Conservation (phyloP, 164 flowering plant genomes). For the Umbilicus rupestris region DNA sequence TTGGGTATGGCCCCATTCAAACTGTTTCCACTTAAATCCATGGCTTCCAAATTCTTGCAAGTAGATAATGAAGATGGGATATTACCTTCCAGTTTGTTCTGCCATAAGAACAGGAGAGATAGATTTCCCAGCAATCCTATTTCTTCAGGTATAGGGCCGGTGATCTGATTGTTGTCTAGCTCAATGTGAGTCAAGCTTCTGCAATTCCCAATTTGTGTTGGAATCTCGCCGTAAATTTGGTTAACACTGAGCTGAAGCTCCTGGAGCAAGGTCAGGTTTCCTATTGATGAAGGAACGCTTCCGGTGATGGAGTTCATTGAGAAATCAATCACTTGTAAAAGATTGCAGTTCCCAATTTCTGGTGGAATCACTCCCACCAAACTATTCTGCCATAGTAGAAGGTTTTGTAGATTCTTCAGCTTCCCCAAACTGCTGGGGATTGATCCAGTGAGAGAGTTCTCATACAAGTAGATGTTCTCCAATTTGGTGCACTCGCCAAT, state of each 20-base stretch:
- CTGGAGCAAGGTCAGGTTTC: constrained; percentile 39
- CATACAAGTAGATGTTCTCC: constrained; percentile 55
- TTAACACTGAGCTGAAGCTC: constrained; percentile 67
- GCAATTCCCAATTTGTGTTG: constrained; percentile 41
- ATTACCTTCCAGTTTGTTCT: constrained; percentile 53
- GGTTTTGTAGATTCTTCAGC: constrained; percentile 36
- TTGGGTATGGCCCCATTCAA: constrained; percentile 54
- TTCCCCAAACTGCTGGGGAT: constrained; percentile 44
- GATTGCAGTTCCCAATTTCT: constrained; percentile 51
- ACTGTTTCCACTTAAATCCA: constrained; percentile 58
- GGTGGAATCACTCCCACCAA: constrained; percentile 57
- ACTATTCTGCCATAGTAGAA: constrained; percentile 66
- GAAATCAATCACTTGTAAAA: constrained; percentile 38
- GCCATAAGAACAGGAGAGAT: constrained; percentile 57
- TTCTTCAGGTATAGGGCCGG: constrained; percentile 54
- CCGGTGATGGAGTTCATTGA: constrained; percentile 71
- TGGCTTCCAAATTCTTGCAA: constrained; percentile 46
- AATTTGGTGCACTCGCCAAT: constrained; percentile 56
- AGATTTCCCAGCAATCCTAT: constrained; percentile 44
- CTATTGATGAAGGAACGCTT: constrained; percentile 41
- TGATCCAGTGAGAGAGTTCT: constrained; percentile 59
- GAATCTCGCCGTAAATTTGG: constrained; percentile 58
- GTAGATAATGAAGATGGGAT: constrained; percentile 44
- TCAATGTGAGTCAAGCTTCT: constrained; percentile 43
- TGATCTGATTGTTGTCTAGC: constrained; percentile 71